Evolutionary conservation across 176 grass and related monocot genomes (phyloP), one percentile per base, ranked within the genome.

Genomic region (Musa troglodytarum): DNA sequence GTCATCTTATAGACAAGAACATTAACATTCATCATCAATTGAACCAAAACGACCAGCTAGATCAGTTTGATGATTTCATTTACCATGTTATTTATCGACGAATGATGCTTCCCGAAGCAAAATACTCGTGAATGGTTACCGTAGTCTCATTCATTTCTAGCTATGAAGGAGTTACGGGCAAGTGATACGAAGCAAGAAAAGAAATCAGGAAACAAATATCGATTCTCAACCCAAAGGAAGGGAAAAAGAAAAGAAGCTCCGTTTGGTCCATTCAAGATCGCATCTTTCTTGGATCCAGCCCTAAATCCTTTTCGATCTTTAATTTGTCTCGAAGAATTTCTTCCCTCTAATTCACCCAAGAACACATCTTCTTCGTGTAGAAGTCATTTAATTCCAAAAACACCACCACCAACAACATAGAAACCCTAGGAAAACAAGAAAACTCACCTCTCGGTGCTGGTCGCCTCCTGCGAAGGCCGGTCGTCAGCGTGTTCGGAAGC

Each of bases 401-500:
- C 22, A 29, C 22, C 63, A 22, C 0, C 63, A 22, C 0, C 23
- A 65, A 22, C 22, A 10, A 49, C 34, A n/a, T 29, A 69, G 66
- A 69, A 50, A 49, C 28, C 66, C 72, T 74, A 65, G 34, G 29
- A 59, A 7, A 50, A 11, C 9, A 25, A 20, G 13, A 61, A 16
- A 9, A 29, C 56, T 63, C 55, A 65, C 55, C 10, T 61, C 52
- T 34, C 78, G 29, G 13, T 71, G 50, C 12, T 4, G 49, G 23
- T 65, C n/a, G 20, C 19, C 24, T 63, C 49, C 19, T 20, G 19
- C 11, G 64, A 49, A 2, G 34, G 52, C 65, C 0, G 25, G 54
- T 52, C 74, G 10, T 23, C 74, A 43, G 74, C 19, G 16, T 74
- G 68, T 7, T 80, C 84, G 0, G 58, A 5, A 11, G 68, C 52